phyloP scores from a whole-genome alignment of 2,329 filamentous ascomycete genomes.

The Fusarium nelsonii region DNA sequence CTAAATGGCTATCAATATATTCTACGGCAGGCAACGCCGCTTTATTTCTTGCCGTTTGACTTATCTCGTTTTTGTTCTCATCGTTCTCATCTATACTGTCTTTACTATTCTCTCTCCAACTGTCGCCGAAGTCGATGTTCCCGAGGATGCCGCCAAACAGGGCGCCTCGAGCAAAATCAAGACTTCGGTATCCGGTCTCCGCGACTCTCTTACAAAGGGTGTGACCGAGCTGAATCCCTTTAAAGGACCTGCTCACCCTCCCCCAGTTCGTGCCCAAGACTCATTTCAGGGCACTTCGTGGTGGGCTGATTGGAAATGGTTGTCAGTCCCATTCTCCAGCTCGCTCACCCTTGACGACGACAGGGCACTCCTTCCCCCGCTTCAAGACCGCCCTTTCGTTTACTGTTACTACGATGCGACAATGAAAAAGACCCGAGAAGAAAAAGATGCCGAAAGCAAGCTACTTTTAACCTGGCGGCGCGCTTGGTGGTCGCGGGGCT shows the following conservation, averaged over 20 bases:
- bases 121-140: not conserved
- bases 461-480: conserved; percentile 88
- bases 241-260: conserved; percentile 75
- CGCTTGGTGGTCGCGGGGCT: conserved; percentile 96
- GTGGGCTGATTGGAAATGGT: conserved; percentile 92
- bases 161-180: conserved; percentile 59
- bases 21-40: conserved; percentile 64
- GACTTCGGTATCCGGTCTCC: conserved; percentile 61
- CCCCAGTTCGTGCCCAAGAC: conserved; percentile 81
- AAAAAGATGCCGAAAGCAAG: conserved; percentile 79
- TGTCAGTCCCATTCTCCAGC: conserved; percentile 85
- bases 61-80: conserved; percentile 63
- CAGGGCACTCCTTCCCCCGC: conserved; percentile 83
- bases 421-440: conserved; percentile 69
- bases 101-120: conserved; percentile 62
- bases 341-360: conserved; percentile 84
- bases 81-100: conserved; percentile 67
- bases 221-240: conserved; percentile 71
- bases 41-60: conserved; percentile 66
- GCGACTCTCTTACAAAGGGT: conserved; percentile 59
- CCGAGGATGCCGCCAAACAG: conserved; percentile 8
- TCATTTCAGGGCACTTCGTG: conserved; percentile 83
- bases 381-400: conserved; percentile 76
- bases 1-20: conserved; percentile 48
- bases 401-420: conserved; percentile 92